Evolutionary conservation across 2,329 filamentous ascomycete species (phyloP).

Genomic region (Clonostachys rosea): DNA sequence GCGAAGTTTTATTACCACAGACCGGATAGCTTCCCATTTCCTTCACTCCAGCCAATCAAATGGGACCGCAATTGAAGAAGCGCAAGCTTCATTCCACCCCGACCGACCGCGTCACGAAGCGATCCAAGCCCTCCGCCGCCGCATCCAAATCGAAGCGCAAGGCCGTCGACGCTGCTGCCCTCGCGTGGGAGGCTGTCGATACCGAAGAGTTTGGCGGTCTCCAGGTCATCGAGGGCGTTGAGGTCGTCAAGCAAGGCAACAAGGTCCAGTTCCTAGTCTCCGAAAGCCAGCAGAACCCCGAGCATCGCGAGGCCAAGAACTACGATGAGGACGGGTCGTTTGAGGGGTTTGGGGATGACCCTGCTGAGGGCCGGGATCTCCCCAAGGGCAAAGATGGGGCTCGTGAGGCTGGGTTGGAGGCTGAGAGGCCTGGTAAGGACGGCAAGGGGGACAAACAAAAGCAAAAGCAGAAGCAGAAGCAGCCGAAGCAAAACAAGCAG

Average conservation of each 20-base stretch:
- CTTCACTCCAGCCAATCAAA: conserved; percentile 6
- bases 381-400: conserved; percentile 21
- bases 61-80: conserved; percentile 26
- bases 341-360: conserved; percentile 53
- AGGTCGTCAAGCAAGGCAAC: conserved; percentile 66
- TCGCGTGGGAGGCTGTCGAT: conserved; percentile 71
- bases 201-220: conserved; percentile 82
- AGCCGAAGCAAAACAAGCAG: conserved; percentile 13
- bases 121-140: conserved; percentile 11
- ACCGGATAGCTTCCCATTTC: too few species aligned
- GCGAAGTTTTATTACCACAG: too few species aligned
- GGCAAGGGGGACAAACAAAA: conserved; percentile 12
- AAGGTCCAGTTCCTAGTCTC: conserved; percentile 50
- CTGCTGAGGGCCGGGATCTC: conserved; percentile 23
- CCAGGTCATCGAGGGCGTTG: conserved; percentile 88
- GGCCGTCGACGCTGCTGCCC: conserved; percentile 37
- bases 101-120: conserved; percentile 24
- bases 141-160: conserved; percentile 12
- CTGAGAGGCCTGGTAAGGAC: conserved; percentile 14
- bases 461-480: conserved; percentile 15
- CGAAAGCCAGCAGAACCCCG: conserved; percentile 8
- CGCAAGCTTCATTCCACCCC: conserved; percentile 27
- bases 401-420: conserved; percentile 21
- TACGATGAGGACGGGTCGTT: conserved; percentile 50
- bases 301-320: conserved; percentile 6